phyloP scores from a whole-genome alignment of 305 asterid species.

The Fraxinus angustifolia region DNA sequence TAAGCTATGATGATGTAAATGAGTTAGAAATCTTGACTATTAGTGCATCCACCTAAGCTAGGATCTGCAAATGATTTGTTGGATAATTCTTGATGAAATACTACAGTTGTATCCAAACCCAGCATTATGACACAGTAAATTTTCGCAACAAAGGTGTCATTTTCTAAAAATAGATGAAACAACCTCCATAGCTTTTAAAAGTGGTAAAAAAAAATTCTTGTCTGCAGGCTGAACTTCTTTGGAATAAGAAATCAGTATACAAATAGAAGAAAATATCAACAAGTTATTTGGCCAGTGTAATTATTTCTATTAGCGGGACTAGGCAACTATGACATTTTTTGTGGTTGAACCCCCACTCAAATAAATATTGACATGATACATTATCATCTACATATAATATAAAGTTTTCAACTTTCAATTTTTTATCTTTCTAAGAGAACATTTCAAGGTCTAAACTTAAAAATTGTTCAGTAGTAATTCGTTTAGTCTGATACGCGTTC shows the following conservation, averaged over 20 bases:
- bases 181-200: neutral
- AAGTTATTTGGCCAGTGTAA: neutral
- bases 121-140: neutral
- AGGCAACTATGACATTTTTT: neutral
- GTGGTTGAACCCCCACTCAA: neutral
- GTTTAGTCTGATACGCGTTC: neutral
- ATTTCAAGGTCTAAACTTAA: neutral
- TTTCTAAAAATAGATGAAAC: neutral
- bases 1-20: neutral
- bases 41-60: neutral
- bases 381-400: neutral
- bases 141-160: neutral
- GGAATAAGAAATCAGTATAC: neutral
- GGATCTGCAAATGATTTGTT: neutral
- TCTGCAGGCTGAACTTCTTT: neutral
- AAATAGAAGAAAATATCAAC: neutral
- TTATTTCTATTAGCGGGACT: neutral
- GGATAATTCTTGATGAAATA: neutral
- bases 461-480: neutral
- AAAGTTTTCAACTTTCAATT: neutral
- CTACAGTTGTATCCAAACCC: neutral
- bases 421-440: neutral
- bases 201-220: neutral
- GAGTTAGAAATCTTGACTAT: neutral
- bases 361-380: neutral